These are phyloP conservation scores for Coemansia sp. DNA, from an alignment of 192 early-diverging fungal species.

Conservation along the genomic window DNA sequence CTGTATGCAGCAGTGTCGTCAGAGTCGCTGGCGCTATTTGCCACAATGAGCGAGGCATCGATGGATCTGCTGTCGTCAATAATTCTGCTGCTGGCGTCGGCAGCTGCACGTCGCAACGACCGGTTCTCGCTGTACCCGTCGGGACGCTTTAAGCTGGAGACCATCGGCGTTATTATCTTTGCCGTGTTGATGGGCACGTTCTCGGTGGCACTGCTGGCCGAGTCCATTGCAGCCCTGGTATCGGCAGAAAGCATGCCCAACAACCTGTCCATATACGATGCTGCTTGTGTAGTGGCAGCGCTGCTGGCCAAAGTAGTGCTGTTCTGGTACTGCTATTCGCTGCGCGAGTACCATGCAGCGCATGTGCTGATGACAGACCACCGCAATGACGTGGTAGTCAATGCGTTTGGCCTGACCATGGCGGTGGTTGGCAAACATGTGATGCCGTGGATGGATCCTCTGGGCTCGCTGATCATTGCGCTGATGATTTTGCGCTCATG, in stretches of 20 bases:
- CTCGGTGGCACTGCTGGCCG: constrained; percentile 67
- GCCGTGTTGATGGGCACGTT: constrained; percentile 73
- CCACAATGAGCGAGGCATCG: constrained; percentile 76
- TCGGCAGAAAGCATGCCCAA: constrained; percentile 46
- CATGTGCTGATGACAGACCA: constrained; percentile 69
- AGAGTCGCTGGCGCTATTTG: constrained; percentile 71
- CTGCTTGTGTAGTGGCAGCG: constrained; percentile 56
- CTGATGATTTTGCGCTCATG: constrained; percentile 69
- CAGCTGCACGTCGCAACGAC: constrained; percentile 56
- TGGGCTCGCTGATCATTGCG: constrained; percentile 67
- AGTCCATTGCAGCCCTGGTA: constrained; percentile 61
- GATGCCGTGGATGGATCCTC: constrained; percentile 69
- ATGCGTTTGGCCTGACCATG: constrained; percentile 67
- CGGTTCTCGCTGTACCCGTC: constrained; percentile 71
- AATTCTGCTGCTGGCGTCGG: constrained; percentile 61
- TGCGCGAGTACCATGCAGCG: constrained; percentile 59
- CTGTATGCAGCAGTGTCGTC: constrained; percentile 72
- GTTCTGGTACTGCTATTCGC: constrained; percentile 65
- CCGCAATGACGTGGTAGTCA: constrained; percentile 72
- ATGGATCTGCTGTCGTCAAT: constrained; percentile 75
- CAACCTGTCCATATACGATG: constrained; percentile 47
- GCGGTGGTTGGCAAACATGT: constrained; percentile 60
- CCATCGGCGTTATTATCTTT: constrained; percentile 77
- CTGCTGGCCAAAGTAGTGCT: constrained; percentile 63
- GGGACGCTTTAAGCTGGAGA: constrained; percentile 75